Evolutionary conservation across 345 rosid species (phyloP).

Genomic region (Litchi chinensis): DNA sequence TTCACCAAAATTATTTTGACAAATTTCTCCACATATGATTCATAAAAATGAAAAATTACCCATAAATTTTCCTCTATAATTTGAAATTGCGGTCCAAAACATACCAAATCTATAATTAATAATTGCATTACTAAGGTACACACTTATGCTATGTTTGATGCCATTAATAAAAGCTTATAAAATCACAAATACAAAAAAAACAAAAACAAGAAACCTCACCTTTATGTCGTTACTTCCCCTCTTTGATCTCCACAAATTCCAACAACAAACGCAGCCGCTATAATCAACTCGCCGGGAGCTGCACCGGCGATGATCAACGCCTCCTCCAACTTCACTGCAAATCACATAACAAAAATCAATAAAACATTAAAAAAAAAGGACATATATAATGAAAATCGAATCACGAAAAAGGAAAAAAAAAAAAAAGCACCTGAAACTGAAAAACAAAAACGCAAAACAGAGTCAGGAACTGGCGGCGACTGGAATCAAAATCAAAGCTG

Average conservation of each 20-base stretch:
- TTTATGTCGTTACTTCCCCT: constrained; percentile 13
- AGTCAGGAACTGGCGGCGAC: background rate
- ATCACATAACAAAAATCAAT: background rate
- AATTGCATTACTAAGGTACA: background rate
- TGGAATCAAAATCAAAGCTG: background rate
- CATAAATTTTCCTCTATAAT: too few species aligned
- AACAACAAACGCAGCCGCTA: constrained; percentile 9
- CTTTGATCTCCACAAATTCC: constrained; percentile 16
- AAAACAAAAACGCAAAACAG: background rate
- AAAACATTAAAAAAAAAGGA: too few species aligned
- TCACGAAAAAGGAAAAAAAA: background rate
- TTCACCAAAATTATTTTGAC: too few species aligned
- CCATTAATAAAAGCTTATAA: background rate
- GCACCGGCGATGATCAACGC: constrained; percentile 28
- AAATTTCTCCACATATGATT: background rate
- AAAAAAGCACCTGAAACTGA: constrained; percentile 13
- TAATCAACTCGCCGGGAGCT: constrained; percentile 26
- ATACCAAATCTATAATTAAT: background rate
- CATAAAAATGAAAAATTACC: too few species aligned
- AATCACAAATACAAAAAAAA: background rate
- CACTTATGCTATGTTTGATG: too few species aligned
- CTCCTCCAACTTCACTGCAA: background rate
- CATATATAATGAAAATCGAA: background rate
- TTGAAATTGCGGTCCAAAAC: too few species aligned
- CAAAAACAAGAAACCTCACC: background rate